Percentiles rank a stretch among this genome's conserved stretches.
phyloP scores from a whole-genome alignment of 2,329 filamentous ascomycete species.

The Alternaria ventricosa region DNA sequence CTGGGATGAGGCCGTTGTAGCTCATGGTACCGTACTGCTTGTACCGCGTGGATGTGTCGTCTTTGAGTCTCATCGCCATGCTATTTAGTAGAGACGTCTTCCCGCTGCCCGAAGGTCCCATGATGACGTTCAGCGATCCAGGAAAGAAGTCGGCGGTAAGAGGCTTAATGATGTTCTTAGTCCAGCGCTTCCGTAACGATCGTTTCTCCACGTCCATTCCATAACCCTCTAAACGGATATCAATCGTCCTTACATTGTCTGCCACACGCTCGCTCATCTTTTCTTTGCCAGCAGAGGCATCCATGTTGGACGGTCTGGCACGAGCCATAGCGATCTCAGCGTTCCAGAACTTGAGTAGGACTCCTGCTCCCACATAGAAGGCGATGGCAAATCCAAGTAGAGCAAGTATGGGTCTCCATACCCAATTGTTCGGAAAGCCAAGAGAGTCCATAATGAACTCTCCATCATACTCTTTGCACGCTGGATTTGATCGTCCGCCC shows the following conservation, averaged over 20 bases:
- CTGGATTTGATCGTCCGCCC: slow-evolving; percentile 67
- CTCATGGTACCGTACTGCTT: slow-evolving; percentile 66
- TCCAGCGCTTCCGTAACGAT: slow-evolving; percentile 57
- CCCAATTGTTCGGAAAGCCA: slow-evolving; percentile 72
- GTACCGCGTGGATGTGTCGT: slow-evolving; percentile 68
- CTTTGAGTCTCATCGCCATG: slow-evolving; percentile 72
- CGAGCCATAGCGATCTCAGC: slow-evolving; percentile 74
- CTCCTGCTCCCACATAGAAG: slow-evolving; percentile 66
- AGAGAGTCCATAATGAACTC: slow-evolving; percentile 72
- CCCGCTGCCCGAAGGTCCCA: slow-evolving; percentile 79
- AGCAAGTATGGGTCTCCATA: slow-evolving; percentile 69
- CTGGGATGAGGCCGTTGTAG: slow-evolving; percentile 74
- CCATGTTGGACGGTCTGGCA: slow-evolving; percentile 60
- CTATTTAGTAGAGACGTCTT: slow-evolving; percentile 78
- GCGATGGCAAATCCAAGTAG: slow-evolving; percentile 67
- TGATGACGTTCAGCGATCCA: slow-evolving; percentile 75
- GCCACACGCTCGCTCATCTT: slow-evolving; percentile 65
- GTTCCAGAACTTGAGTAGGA: slow-evolving; percentile 69
- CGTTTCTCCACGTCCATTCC: slow-evolving; percentile 69
- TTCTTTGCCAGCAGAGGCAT: slow-evolving; percentile 73
- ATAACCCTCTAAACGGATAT: slow-evolving; percentile 70
- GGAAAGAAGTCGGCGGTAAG: slow-evolving; percentile 71
- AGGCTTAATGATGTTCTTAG: slow-evolving; percentile 66
- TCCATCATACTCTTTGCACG: slow-evolving; percentile 73
- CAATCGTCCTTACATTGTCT: slow-evolving; percentile 65